Evolutionary conservation across 768 basidiomycete species (phyloP).

Genomic region (Suillus sp.): DNA sequence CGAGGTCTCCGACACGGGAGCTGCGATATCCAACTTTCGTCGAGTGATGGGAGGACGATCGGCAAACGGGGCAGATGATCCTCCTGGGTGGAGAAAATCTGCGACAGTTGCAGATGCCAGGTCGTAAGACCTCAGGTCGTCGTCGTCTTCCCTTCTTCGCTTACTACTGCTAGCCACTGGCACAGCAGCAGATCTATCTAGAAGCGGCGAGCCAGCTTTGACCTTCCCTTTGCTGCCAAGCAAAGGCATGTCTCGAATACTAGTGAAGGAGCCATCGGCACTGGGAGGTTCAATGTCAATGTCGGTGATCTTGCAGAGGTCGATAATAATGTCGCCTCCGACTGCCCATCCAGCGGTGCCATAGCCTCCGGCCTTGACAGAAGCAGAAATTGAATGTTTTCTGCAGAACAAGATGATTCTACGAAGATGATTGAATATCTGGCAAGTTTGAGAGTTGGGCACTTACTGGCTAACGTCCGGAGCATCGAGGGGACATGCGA

Average conservation of each 20-base stretch:
- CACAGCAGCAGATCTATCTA: slow-evolving; percentile 11
- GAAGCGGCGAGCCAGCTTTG: slow-evolving; percentile 18
- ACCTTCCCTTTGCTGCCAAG: slow-evolving; percentile 60
- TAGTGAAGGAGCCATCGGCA: slow-evolving; percentile 56
- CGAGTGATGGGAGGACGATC: slow-evolving; percentile 25
- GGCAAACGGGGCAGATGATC: slow-evolving; percentile 9
- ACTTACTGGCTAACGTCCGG: slow-evolving; percentile 80
- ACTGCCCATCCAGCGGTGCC: slow-evolving; percentile 91
- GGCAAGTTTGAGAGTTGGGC: slow-evolving; percentile 2
- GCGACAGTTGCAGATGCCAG: slow-evolving; percentile 57
- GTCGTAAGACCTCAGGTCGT: slow-evolving; percentile 52
- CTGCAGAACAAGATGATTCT: slow-evolving; percentile 75
- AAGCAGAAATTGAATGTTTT: slow-evolving; percentile 69
- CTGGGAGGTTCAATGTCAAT: slow-evolving; percentile 67
- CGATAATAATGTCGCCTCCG: slow-evolving; percentile 83
- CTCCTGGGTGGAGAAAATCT: slow-evolving; percentile 43
- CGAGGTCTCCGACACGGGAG: not conserved
- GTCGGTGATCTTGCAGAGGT: slow-evolving; percentile 68
- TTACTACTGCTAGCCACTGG: slow-evolving; percentile 47
- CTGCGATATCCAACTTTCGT: slow-evolving; percentile 20
- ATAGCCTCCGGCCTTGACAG: slow-evolving; percentile 88
- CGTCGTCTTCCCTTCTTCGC: slow-evolving; percentile 60
- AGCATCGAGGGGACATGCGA: slow-evolving; percentile 76
- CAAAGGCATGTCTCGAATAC: slow-evolving; percentile 56
- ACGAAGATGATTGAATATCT: slow-evolving; percentile 10